phyloP scores from a whole-genome alignment of 78 protist species.

The Guillardia theta region DNA sequence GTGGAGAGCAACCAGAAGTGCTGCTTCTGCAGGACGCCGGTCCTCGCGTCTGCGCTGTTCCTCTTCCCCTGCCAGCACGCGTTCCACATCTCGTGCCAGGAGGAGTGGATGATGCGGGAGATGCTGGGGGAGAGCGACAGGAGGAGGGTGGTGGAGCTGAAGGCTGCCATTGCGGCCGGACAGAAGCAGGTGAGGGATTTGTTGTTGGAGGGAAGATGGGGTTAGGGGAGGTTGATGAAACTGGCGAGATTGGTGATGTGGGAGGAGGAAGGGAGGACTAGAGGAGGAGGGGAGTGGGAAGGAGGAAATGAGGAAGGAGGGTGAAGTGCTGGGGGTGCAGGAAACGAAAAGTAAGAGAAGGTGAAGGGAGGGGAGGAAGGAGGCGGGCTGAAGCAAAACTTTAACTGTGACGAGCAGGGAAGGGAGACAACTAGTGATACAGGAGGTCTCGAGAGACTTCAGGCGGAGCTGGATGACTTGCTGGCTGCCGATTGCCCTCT shows the following conservation, averaged over 20 bases:
- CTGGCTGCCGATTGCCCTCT: neutral
- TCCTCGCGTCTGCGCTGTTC: slow-evolving; percentile 72
- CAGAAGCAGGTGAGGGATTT: neutral
- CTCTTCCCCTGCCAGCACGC: slow-evolving; percentile 89
- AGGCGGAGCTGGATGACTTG: neutral
- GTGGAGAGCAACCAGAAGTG: slow-evolving; percentile 73
- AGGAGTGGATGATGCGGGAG: neutral
- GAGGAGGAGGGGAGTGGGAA: too few relatives aligned
- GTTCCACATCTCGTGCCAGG: slow-evolving; percentile 85
- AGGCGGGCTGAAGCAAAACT: too few relatives aligned
- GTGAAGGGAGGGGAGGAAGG: too few relatives aligned
- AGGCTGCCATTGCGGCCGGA: neutral
- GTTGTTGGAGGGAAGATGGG: too few relatives aligned
- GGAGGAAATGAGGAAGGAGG: too few relatives aligned
- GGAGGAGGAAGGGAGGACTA: too few relatives aligned
- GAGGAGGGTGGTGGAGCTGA: neutral
- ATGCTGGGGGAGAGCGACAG: neutral
- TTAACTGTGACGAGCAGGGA: too few relatives aligned
- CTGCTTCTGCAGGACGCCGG: slow-evolving; percentile 67
- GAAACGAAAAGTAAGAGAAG: too few relatives aligned
- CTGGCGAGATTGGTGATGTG: too few relatives aligned
- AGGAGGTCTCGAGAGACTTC: neutral
- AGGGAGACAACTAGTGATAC: too few relatives aligned
- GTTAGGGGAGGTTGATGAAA: too few relatives aligned
- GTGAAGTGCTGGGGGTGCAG: too few relatives aligned